Conservation (phyloP, 805 yeast species). For the Lipomyces orientalis region DNA sequence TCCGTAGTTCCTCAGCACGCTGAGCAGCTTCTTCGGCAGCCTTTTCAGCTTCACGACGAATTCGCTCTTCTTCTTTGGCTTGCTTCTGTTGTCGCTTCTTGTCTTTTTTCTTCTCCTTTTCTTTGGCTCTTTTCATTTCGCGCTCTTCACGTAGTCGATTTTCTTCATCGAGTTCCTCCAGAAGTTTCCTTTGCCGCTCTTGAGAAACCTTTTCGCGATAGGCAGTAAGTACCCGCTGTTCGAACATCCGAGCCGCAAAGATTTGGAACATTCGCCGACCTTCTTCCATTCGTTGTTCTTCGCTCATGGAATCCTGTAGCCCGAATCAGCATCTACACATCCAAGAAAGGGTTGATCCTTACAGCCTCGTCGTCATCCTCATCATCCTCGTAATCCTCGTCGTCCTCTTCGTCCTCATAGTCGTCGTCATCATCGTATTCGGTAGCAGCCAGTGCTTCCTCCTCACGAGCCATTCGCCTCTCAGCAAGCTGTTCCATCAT, state of each 20-base stretch:
- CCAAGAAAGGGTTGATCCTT: not conserved
- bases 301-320: conserved; percentile 43
- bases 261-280: conserved; percentile 79
- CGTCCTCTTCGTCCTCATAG: conserved; percentile 45
- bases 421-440: conserved; percentile 46
- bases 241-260: conserved; percentile 78
- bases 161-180: conserved; percentile 44
- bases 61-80: conserved; percentile 50
- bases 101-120: conserved; percentile 51
- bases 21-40: conserved; percentile 41
- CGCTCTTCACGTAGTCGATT: conserved; percentile 38
- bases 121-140: conserved; percentile 46
- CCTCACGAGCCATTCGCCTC: conserved; percentile 52
- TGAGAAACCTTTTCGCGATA: conserved; percentile 82
- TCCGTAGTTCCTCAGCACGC: conserved; percentile 34
- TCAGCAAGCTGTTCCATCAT: conserved; percentile 79
- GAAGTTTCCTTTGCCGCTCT: conserved; percentile 54
- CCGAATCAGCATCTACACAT: not conserved
- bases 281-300: conserved; percentile 73
- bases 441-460: conserved; percentile 42
- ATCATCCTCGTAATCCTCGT: conserved; percentile 39
- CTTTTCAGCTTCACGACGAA: conserved; percentile 46
- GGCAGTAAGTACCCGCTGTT: conserved; percentile 72
- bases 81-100: conserved; percentile 49
- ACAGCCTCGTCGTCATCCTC: conserved; percentile 39